Conservation (phyloP, 768 basidiomycete genomes). For the Harrya chromipes region DNA sequence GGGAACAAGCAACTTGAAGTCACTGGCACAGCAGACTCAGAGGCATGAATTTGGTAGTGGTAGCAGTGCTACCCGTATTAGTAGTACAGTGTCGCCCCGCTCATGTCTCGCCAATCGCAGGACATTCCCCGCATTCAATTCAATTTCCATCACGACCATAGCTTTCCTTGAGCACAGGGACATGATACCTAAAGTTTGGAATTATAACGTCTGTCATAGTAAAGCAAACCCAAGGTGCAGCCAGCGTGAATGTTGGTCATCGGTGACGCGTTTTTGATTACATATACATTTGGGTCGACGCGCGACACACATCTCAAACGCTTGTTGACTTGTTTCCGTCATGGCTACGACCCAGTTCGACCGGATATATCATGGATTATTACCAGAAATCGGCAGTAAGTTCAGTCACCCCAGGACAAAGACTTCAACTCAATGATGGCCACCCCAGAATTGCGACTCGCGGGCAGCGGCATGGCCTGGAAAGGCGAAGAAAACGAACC, state of each 20-base stretch:
- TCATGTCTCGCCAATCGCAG: too few species aligned
- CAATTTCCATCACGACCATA: neutral
- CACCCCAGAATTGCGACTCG: constrained; percentile 79
- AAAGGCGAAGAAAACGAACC: constrained; percentile 69
- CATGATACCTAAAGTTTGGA: too few species aligned
- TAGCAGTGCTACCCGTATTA: too few species aligned
- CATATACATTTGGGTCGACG: neutral
- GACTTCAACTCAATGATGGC: constrained; percentile 1
- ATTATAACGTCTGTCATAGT: too few species aligned
- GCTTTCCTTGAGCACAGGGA: too few species aligned
- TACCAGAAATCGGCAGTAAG: constrained; percentile 79
- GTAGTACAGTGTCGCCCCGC: too few species aligned
- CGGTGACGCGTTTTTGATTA: constrained; percentile 29
- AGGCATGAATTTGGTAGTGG: too few species aligned
- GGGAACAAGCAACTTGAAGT: neutral
- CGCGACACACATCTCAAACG: too few species aligned
- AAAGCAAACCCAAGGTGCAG: too few species aligned
- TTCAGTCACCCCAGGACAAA: constrained; percentile 15
- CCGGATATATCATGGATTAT: constrained; percentile 72
- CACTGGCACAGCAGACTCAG: too few species aligned
- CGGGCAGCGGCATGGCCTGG: constrained; percentile 92
- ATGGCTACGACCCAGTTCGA: constrained; percentile 83
- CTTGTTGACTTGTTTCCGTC: neutral
- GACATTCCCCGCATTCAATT: too few species aligned
- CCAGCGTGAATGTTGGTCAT: too few species aligned